Base-by-base conservation (phyloP, 2,329 filamentous ascomycete genomes). In the Bipolaris zeicola region DNA sequence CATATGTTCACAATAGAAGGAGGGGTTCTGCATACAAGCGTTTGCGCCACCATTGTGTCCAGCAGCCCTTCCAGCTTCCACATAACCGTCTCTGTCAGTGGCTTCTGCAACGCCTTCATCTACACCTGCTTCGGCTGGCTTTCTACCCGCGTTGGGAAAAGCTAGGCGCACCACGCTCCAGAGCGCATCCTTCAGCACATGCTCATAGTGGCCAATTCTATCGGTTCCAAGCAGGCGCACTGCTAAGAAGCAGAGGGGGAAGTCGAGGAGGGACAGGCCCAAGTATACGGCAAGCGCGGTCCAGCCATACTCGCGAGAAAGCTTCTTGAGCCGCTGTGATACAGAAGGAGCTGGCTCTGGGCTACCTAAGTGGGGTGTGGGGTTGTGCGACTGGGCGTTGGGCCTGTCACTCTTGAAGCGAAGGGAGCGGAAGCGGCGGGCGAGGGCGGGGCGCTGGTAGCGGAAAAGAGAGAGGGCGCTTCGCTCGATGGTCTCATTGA, bases 271-370 rank as follows among this genome's bases (percentile, higher is more conserved):
- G 39, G 90, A 93, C 52, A 99, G 79, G 1, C 82, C 82, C 10
- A 97, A 77, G 76, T 99, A 99, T 13, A 99, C 91, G n/a, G 92
- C 94, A 5, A 97, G 77, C 1, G 93, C 93, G 3, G 90, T 85
- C 92, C 93, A 98, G 38, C 95, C 95, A 76, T 99, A 99, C 76
- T 98, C 94, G 62, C 89, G 87, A 2, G 89, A 92, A 43, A 99
- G 84, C 73, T 91, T 92, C 77, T 89, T 92, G 72, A 98, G 80
- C 24, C 89, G 85, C 61, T 87, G 87, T 2, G 88, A 88, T 39
- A 95, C 75, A 6, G 87, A 85, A 11, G 80, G 76, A 8, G 80
- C 63, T 6, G 75, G 73, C 28, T 75, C 69, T 20, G 76, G 76
- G 50, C 73, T 76, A 50, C 76, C 76, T 61, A 77, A 61, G 64